Conservation (phyloP, 768 basidiomycete genomes). For the Mycena albidolilacea region DNA sequence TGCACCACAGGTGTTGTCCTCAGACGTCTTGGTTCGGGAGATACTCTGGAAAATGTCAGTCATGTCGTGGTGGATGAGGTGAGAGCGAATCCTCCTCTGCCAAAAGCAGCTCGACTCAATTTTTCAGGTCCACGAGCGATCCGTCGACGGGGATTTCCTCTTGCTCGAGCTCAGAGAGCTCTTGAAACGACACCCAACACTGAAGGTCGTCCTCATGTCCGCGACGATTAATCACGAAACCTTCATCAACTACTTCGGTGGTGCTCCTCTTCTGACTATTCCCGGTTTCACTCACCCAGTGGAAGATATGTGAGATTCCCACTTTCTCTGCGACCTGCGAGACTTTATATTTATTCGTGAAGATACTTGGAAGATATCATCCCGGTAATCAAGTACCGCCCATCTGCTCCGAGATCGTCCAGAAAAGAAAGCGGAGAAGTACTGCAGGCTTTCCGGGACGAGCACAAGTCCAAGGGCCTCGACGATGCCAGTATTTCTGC, state of each 20-base stretch:
- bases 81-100: conserved; percentile 26
- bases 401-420: conserved; percentile 51
- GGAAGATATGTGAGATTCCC: conserved; percentile 71
- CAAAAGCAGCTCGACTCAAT: neutral
- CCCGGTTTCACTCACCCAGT: conserved; percentile 89
- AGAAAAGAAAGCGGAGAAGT: conserved; percentile 63
- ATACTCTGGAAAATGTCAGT: conserved; percentile 77
- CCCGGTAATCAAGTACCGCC: conserved; percentile 68
- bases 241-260: conserved; percentile 87
- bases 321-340: neutral
- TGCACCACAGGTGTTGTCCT: conserved; percentile 97
- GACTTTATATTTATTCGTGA: conserved; percentile 17
- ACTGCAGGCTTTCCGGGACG: conserved; percentile 61
- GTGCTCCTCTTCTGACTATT: conserved; percentile 86
- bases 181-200: conserved; percentile 68
- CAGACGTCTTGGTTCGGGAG: conserved; percentile 81
- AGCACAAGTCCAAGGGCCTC: conserved; percentile 68
- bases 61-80: conserved; percentile 96
- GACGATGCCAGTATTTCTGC: conserved; percentile 64
- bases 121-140: conserved; percentile 88
- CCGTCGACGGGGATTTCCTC: conserved; percentile 92
- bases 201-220: conserved; percentile 93
- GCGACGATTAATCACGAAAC: conserved; percentile 94
- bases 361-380: conserved; percentile 91
- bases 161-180: conserved; percentile 88